Evolutionary conservation across 805 yeast species (phyloP), one percentile per base, ranked within the genome.

Genomic region (Teunomyces atbi): DNA sequence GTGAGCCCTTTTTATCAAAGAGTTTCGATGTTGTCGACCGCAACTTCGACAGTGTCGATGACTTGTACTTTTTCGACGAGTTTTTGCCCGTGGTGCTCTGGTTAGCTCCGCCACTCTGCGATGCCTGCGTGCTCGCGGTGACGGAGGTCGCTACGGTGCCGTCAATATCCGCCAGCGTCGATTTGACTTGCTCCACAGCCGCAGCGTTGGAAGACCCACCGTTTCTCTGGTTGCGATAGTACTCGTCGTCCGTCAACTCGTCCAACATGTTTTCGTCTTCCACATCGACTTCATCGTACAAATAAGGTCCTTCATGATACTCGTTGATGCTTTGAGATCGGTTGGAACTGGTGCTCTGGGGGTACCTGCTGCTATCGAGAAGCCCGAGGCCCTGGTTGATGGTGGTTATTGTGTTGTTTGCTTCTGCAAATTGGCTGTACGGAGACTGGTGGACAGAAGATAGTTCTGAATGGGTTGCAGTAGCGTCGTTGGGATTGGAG

Each of bases 1-100:
- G 86, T 0, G 84, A 79, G 1, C 89, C 90, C 54, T 81, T 84
- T 10, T 81, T 77, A 55, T 86, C 92, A 62, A 86, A 86, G 5
- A 86, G 65, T 50, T 83, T 83, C 1, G 90, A 84, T 0, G 90
- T 83, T 1, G 89, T 84, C 2, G 90, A 81, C 34, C 86, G 63
- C 38, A 82, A 65, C 43, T 76, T 81, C 1, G 75, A 69, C 1
- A 71, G 64, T 0, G 74, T 53, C 2, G 64, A 61, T 3, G 72
- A 52, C 42, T 61, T 61, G 45, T 56, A 58, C 45, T 62, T 65
- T 41, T 59, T 59, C 15, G 58, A 46, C 16, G 60, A 55, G 27
- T 48, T 51, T 45, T 55, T 64, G 45, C 62, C 56, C 10, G 62
- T 46, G 40, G 30, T 36, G 44, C 12, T 37, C 42, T 21, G 48